Conservation (phyloP, 1,139 yeast species). For the Blastobotrys indianensis region DNA sequence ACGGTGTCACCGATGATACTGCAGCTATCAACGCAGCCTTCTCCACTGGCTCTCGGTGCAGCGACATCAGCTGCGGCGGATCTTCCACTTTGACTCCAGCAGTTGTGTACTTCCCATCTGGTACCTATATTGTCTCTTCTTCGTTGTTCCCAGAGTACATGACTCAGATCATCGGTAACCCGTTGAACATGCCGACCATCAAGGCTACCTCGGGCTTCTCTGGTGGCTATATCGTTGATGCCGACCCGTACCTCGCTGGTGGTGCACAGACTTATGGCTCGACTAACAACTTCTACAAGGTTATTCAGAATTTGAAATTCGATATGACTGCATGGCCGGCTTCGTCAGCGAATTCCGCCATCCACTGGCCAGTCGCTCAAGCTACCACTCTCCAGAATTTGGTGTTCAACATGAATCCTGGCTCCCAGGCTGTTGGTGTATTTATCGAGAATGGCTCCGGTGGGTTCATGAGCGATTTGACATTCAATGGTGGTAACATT, state of each 20-base stretch:
- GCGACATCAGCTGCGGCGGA: constrained; percentile 6
- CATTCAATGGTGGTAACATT: constrained; percentile 12
- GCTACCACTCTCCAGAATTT: constrained; percentile 13
- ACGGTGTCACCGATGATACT: constrained; percentile 14
- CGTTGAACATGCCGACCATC: constrained; percentile 9
- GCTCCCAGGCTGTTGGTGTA: constrained; percentile 10
- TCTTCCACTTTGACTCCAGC: constrained; percentile 15
- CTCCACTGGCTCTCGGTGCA: not conserved
- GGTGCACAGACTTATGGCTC: constrained; percentile 6
- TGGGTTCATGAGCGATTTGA: constrained; percentile 14
- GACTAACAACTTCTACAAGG: constrained; percentile 13
- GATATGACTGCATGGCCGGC: constrained; percentile 8
- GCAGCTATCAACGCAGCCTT: constrained; percentile 15
- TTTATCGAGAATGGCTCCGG: constrained; percentile 15
- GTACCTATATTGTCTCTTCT: constrained; percentile 11
- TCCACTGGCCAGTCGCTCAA: constrained; percentile 16
- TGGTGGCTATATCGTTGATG: constrained; percentile 8
- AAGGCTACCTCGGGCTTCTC: constrained; percentile 10
- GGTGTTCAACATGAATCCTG: constrained; percentile 11
- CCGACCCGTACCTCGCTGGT: not conserved
- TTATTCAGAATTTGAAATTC: constrained; percentile 10
- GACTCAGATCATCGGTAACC: constrained; percentile 13
- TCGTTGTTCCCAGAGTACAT: constrained; percentile 10
- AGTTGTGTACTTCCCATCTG: constrained; percentile 15
- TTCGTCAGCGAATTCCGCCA: not conserved